Base-by-base conservation (phyloP, 1,139 yeast genomes). In the Saccharomyces hybrid region DNA sequence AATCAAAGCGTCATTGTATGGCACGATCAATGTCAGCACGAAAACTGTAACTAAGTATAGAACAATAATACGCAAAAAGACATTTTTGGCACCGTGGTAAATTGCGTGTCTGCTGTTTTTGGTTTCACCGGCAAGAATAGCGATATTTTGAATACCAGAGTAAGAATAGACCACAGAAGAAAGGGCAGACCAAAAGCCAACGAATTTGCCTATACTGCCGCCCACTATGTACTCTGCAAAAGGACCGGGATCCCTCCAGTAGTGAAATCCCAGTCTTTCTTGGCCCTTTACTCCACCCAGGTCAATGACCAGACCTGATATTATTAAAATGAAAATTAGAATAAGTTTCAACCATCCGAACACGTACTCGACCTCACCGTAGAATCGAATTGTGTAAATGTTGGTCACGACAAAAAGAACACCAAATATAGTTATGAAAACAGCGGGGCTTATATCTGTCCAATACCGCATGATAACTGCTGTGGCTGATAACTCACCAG, bases 111-210 rank as follows among this genome's bases (percentile, higher is more conserved):
- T 69, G 47, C 79, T 79, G 71, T 86, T 84, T 51, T 74, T 75
- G 31, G 93, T 80, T 72, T 88, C 96, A 14, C 90, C 88, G 48
- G 93, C 89, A 34, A 93, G 89, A 61, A 88, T 75, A 56, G 91
- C 95, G 56, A 84, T 83, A 62, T 84, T 73, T 71, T 85, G 91
- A 51, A 86, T 78, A 62, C 91, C 91, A 34, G 87, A 86, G 64
- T 85, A 84, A 5, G 93, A 81, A 71, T 85, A 88, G 4, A 91
- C 88, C 21, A 95, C 91, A 28, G 86, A 78, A 51, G 87, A 87
- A 65, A 88, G 85, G 19, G 84, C 87, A 9, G 87, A 73, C 56
- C 55, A 53, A 12, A 50, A 50, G 9, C 52, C 51, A 4, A 51
- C 77, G 59, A 76, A 75, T 0, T 81, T 86, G 53, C 77, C 69